Conservation (phyloP, 768 basidiomycete genomes). For the Collybiopsis luxurians region DNA sequence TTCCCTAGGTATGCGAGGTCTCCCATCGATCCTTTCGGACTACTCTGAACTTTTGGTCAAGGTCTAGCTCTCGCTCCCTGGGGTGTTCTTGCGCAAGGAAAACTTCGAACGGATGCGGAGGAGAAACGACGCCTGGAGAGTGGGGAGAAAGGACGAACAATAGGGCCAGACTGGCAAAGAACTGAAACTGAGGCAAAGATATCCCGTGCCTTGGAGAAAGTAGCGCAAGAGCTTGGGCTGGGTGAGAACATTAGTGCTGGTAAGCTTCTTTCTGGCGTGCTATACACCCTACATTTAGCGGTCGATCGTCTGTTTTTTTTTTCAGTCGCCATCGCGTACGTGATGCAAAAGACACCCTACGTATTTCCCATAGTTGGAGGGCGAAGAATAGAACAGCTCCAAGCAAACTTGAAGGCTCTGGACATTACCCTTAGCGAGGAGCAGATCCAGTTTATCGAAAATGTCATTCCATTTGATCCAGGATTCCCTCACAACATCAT, state of each 20-base stretch:
- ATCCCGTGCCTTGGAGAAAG: slow-evolving; percentile 43
- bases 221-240: slow-evolving; percentile 48
- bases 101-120: too few species aligned
- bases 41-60: too few species aligned
- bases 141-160: slow-evolving; percentile 29
- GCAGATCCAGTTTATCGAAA: slow-evolving; percentile 46
- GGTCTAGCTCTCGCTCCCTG: slow-evolving; percentile 33
- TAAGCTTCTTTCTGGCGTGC: too few species aligned
- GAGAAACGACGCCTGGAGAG: slow-evolving; percentile 23
- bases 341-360: slow-evolving; percentile 51
- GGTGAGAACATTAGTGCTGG: slow-evolving; percentile 42
- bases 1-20: slow-evolving; percentile 26
- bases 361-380: too few species aligned
- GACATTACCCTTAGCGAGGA: slow-evolving; percentile 41
- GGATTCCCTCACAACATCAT: slow-evolving; percentile 42
- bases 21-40: too few species aligned
- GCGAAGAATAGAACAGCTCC: slow-evolving; percentile 49
- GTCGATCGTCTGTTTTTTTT: too few species aligned
- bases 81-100: too few species aligned
- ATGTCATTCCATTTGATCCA: slow-evolving; percentile 36
- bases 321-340: slow-evolving; percentile 40
- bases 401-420: slow-evolving; percentile 49
- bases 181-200: slow-evolving; percentile 41
- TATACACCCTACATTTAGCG: too few species aligned
- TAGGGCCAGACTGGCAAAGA: slow-evolving; percentile 45